Evolutionary conservation across 2,329 filamentous ascomycete genomes (phyloP), one percentile per base, ranked within the genome.

Genomic region (Dryadomyces quercus-mongolicae): DNA sequence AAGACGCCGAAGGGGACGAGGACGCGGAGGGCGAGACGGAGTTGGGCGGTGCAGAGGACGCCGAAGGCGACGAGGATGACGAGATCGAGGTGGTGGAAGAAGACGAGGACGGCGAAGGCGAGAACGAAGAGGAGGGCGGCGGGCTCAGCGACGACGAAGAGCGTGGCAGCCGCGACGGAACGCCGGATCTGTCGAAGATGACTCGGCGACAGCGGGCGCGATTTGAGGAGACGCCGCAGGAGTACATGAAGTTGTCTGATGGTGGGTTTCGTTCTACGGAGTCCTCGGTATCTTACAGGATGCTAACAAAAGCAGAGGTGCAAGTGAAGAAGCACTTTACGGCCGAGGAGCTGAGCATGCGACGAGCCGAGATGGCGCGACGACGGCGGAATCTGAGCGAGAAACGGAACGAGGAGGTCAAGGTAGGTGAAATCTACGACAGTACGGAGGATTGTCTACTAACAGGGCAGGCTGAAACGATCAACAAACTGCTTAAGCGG

Each of bases 401-500:
- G 59, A 82, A 82, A 68, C 76, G 79, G 50, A 82, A 78, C 57
- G 79, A 82, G 57, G 79, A 82, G 67, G 78, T 82, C 18, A 55
- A 55, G 47, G 52, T 54, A 21, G 21, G 45, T 43, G 13, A 36
- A 12, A 57, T 20, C 40, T 12, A 8, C 10, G 44, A 46, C n/a
- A n/a, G n/a, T n/a, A n/a, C n/a, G n/a, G n/a, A 21, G 44, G 5
- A 5, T n/a, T 7, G 5, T 21, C 3, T 22, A 36, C 52, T 34
- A 44, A 18, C 16, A 12, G 16, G 22, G 8, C 55, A 91, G 86
- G 88, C 89, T 79, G 88, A 92, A 73, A 93, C 88, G 0, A 92
- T 93, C 77, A 91, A 93, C 73, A 90, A 91, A 63, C 81, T 93
- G 2, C 80, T 93, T 52, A 90, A 90, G 68, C 90, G 91, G 65